phyloP scores from a whole-genome alignment of 345 rosid species.

The Linum trigynum region DNA sequence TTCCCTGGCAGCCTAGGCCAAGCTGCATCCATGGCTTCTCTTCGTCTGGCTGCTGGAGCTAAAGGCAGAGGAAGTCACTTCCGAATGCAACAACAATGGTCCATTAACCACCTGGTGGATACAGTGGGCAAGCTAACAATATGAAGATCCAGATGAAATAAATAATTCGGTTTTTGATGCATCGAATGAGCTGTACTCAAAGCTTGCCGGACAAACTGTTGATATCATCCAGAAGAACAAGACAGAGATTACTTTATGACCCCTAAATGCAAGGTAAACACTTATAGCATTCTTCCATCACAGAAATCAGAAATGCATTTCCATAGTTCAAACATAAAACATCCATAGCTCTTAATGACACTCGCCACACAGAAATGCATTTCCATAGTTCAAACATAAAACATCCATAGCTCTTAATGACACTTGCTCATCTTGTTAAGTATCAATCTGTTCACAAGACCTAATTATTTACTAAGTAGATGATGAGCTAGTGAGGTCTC shows the following conservation, averaged over 20 bases:
- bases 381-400: too few species aligned
- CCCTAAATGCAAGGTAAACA: too few species aligned
- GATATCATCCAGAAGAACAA: conserved; percentile 82
- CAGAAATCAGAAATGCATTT: too few species aligned
- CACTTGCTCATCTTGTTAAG: too few species aligned
- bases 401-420: too few species aligned
- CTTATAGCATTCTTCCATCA: too few species aligned
- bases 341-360: too few species aligned
- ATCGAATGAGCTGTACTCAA: conserved; percentile 55
- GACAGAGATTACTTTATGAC: conserved; percentile 97
- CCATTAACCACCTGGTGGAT: conserved; percentile 98
- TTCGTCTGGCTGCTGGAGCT: conserved; percentile 84
- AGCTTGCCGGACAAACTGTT: conserved; percentile 67
- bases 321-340: too few species aligned
- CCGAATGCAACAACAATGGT: conserved; percentile 92
- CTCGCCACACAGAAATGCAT: too few species aligned
- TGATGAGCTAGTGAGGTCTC: too few species aligned
- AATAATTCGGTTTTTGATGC: conserved; percentile 90
- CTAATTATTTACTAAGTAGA: too few species aligned
- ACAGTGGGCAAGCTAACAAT: conserved; percentile 92
- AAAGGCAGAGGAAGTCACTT: conserved; percentile 80
- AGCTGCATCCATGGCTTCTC: conserved; percentile 98
- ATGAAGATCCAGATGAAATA: conserved; percentile 85
- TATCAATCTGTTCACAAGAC: too few species aligned
- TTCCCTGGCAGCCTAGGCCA: conserved; percentile 98